phyloP scores from a whole-genome alignment of 768 basidiomycete genomes.

The Boletus pseudo-olivaceus region DNA sequence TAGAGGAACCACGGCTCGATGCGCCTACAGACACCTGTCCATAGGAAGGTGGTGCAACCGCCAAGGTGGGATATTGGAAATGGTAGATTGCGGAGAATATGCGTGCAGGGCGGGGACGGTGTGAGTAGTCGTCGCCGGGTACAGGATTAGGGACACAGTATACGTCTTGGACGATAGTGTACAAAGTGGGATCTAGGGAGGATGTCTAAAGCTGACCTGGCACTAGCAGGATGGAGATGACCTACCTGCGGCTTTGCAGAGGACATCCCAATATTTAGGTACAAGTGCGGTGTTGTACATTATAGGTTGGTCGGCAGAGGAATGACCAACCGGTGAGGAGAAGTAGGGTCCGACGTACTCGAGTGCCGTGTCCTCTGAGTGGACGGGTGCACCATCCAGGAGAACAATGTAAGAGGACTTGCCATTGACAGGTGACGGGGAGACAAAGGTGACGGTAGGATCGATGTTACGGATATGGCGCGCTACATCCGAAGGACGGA shows the following conservation, averaged over 20 bases:
- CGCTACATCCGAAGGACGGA: slow-evolving; percentile 30
- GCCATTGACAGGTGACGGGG: slow-evolving; percentile 45
- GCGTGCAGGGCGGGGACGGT: slow-evolving; percentile 28
- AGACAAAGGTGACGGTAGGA: slow-evolving; percentile 62
- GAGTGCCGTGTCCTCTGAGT: slow-evolving; percentile 45
- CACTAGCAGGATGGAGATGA: neutral
- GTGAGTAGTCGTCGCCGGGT: slow-evolving; percentile 17
- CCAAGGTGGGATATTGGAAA: slow-evolving; percentile 41
- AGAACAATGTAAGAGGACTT: slow-evolving; percentile 56
- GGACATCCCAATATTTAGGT: slow-evolving; percentile 61
- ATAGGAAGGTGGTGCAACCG: slow-evolving; percentile 6
- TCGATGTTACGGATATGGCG: slow-evolving; percentile 60
- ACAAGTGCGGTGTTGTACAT: slow-evolving; percentile 61
- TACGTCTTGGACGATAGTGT: slow-evolving; percentile 66
- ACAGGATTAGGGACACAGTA: slow-evolving; percentile 27
- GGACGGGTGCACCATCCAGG: slow-evolving; percentile 44
- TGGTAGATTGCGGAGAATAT: slow-evolving; percentile 60
- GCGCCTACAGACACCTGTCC: slow-evolving; percentile 11
- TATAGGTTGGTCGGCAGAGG: slow-evolving; percentile 29
- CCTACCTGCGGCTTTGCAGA: slow-evolving; percentile 55
- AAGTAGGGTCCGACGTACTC: slow-evolving; percentile 35
- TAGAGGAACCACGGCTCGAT: slow-evolving; percentile 8
- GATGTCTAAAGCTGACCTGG: neutral
- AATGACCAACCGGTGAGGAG: slow-evolving; percentile 22
- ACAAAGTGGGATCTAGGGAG: slow-evolving; percentile 59